Conservation (phyloP, 73 alveolate species). For the Vitrella brassicaformis region DNA sequence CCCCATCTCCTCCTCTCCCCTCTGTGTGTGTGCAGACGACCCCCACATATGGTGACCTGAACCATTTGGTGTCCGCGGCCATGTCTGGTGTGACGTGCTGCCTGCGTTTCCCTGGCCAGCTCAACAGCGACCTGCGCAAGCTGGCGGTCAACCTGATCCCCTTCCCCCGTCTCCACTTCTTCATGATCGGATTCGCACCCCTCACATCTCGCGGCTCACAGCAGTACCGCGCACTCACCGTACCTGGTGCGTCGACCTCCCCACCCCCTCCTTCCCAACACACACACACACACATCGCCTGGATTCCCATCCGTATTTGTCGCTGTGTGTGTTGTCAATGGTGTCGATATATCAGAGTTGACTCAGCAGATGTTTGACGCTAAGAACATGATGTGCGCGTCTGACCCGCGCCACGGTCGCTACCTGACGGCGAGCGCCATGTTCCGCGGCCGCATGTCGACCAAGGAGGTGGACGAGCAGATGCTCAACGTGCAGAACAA, state of each 20-base stretch:
- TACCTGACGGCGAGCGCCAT: conserved; percentile 91
- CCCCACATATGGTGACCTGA: conserved; percentile 94
- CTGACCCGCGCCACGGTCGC: conserved; percentile 55
- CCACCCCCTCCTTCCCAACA: too few species aligned
- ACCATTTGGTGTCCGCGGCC: conserved; percentile 89
- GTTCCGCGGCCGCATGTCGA: conserved; percentile 94
- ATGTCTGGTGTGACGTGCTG: conserved; percentile 92
- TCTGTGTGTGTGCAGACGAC: too few species aligned
- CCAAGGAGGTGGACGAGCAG: conserved; percentile 40
- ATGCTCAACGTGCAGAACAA: conserved; percentile 47
- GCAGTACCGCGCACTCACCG: conserved; percentile 93
- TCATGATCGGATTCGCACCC: conserved; percentile 98
- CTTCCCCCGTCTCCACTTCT: conserved; percentile 98
- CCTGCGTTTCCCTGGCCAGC: conserved; percentile 94
- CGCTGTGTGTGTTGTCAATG: too few species aligned
- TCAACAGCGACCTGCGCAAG: conserved; percentile 92
- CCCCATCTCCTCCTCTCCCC: too few species aligned
- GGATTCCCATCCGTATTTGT: too few species aligned
- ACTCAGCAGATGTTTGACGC: conserved; percentile 84
- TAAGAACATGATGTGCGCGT: conserved; percentile 56
- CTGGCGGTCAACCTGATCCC: conserved; percentile 95
- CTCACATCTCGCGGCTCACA: conserved; percentile 95
- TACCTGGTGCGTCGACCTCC: too few species aligned
- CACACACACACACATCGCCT: too few species aligned
- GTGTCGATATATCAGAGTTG: too few species aligned